Percentiles rank a stretch among this genome's conserved stretches.
These are phyloP conservation scores for Monilinia fructigena DNA, from an alignment of 2,329 filamentous ascomycete genomes.

Conservation along the genomic window DNA sequence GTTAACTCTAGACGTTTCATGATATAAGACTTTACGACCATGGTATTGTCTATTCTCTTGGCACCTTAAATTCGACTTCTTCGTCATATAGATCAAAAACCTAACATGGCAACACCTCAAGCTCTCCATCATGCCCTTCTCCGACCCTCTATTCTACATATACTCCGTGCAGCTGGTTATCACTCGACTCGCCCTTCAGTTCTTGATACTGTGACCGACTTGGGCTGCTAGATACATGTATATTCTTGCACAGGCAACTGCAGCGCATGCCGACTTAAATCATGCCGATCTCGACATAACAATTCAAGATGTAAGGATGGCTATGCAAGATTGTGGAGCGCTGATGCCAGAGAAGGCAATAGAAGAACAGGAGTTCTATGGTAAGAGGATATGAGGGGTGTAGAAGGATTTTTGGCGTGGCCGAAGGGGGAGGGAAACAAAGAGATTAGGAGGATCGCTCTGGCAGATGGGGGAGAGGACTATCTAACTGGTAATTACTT, in stretches of 20 bases:
- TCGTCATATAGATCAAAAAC: conserved; percentile 14
- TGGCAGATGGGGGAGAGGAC: conserved; percentile 63
- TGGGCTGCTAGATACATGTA: conserved; percentile 77
- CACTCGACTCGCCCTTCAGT: conserved; percentile 78
- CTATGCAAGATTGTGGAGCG: conserved; percentile 76
- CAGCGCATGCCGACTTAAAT: conserved; percentile 59
- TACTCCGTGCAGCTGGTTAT: conserved; percentile 88
- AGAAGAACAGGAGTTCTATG: conserved; percentile 62
- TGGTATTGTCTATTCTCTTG: conserved; percentile 30
- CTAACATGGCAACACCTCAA: conserved; percentile 44
- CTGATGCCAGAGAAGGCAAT: conserved; percentile 66
- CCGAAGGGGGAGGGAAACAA: conserved; percentile 69
- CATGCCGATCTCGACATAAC: conserved; percentile 66
- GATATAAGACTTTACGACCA: conserved; percentile 30
- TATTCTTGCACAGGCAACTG: conserved; percentile 70
- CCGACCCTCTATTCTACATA: conserved; percentile 83
- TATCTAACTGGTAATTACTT: conserved; percentile 59
- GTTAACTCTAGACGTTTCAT: conserved; percentile 9
- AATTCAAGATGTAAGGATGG: conserved; percentile 79
- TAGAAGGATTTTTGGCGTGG: conserved; percentile 79
- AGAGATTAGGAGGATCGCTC: conserved; percentile 79
- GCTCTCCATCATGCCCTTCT: conserved; percentile 73
- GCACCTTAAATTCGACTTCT: conserved; percentile 31
- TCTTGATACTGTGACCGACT: conserved; percentile 82
- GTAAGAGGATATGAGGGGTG: conserved; percentile 74